Percentiles rank a stretch among this genome's conserved stretches.
Evolutionary conservation across 1,284 basidiomycete genomes (phyloP).

Genomic region (Cystobasidium sp.): DNA sequence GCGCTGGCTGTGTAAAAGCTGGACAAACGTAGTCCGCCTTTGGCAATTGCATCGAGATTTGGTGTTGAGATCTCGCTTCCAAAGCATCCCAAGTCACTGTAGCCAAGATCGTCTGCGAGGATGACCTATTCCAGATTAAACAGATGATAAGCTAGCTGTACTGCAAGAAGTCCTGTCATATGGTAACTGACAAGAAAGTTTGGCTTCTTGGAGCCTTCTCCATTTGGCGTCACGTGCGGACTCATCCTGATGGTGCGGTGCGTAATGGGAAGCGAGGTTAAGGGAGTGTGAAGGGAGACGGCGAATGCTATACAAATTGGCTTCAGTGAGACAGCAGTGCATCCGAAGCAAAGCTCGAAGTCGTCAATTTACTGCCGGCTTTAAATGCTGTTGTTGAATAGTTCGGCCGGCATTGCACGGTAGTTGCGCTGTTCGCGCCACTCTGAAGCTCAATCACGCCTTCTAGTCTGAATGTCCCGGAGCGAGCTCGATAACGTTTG

Average conservation of each 20-base stretch:
- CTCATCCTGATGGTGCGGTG: neutral
- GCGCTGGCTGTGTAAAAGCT: conserved; percentile 50
- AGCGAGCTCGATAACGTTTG: too few species aligned
- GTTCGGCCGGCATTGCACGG: too few species aligned
- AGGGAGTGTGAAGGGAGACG: neutral
- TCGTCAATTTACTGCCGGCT: too few species aligned
- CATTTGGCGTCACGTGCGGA: neutral
- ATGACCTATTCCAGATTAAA: neutral
- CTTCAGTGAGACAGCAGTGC: too few species aligned
- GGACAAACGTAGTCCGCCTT: conserved; percentile 43
- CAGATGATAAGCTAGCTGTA: too few species aligned
- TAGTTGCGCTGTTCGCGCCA: too few species aligned
- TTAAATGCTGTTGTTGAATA: too few species aligned
- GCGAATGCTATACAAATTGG: too few species aligned
- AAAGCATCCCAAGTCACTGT: conserved; percentile 45
- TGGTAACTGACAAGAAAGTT: conserved; percentile 9
- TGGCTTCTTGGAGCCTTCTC: neutral
- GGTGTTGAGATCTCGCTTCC: conserved; percentile 49
- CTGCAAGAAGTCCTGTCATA: too few species aligned
- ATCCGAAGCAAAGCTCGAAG: too few species aligned
- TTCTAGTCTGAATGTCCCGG: too few species aligned
- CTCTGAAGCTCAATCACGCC: too few species aligned
- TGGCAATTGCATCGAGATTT: conserved; percentile 47
- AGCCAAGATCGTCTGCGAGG: conserved; percentile 23
- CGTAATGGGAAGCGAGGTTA: neutral